Conservation (phyloP, 495 filamentous ascomycete species). For the Penicillium turbatum region DNA sequence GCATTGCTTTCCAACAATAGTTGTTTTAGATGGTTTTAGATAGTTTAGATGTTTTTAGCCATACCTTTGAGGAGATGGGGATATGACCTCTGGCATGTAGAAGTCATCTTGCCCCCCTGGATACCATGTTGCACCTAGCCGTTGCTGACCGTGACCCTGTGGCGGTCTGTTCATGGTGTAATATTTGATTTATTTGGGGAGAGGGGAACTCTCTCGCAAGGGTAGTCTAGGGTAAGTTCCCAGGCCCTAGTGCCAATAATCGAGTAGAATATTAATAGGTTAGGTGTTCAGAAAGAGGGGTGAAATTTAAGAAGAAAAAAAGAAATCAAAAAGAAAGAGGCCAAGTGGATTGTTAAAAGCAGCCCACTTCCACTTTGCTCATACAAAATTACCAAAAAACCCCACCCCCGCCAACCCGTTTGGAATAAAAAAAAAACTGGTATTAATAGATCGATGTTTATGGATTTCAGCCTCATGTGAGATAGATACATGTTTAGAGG, state of each 20-base stretch:
- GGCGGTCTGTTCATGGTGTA: conserved; percentile 39
- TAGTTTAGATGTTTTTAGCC: conserved; percentile 22
- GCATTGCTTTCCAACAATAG: conserved; percentile 8
- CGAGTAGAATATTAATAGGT: not conserved
- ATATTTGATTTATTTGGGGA: not conserved
- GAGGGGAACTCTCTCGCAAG: not conserved
- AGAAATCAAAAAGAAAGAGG: not conserved
- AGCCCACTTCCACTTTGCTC: not conserved
- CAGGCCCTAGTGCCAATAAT: not conserved
- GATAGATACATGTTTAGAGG: too few relatives aligned
- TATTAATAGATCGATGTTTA: too few relatives aligned
- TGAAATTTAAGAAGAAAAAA: not conserved
- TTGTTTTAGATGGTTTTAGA: not conserved
- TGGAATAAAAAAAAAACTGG: too few relatives aligned
- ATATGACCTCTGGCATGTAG: conserved; percentile 71
- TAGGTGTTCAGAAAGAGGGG: not conserved
- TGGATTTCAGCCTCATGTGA: too few relatives aligned
- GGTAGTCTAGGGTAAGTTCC: not conserved
- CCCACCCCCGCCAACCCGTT: too few relatives aligned
- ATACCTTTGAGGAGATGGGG: conserved; percentile 87
- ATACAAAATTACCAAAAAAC: not conserved
- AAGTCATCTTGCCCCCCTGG: conserved; percentile 89
- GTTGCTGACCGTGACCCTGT: conserved; percentile 44
- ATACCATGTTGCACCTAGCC: conserved; percentile 81
- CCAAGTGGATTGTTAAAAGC: not conserved